Evolutionary conservation across 75 land plant genomes (phyloP), one percentile per base, ranked within the genome.

Genomic region (Cunninghamia lanceolata): DNA sequence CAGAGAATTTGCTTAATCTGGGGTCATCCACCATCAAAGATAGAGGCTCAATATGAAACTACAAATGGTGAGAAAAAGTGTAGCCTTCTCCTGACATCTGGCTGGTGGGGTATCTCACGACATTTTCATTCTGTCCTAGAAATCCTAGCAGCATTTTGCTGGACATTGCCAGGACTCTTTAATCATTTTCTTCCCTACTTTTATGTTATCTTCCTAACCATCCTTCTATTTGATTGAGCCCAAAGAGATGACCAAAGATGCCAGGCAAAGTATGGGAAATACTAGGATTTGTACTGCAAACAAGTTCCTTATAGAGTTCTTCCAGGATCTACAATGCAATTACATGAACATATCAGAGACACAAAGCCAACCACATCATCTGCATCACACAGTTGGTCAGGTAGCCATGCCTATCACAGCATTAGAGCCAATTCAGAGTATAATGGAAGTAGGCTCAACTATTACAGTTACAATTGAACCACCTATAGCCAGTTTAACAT

Each of bases 41-140:
- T 97, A 84, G 94, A 89, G 32, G 96, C 97, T 73, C 56, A n/a
- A n/a, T n/a, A n/a, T n/a, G n/a, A n/a, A n/a, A n/a, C n/a, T n/a
- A n/a, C n/a, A n/a, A n/a, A n/a, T 52, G 99, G 99, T 50, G 99
- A 97, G 92, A 96, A 90, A 70, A 97, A 95, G 88, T 82, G 92
- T 25, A 97, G 93, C 88, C 89, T 95, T 78, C 95, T 97, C 81
- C 86, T 97, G 83, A 96, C 98, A 34, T 96, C 97, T 86, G 99
- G 99, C 89, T 97, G 99, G 99, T 97, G 98, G 99, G 94, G 95
- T 36, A 56, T 96, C 70, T 87, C 99, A 84, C 96, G 99, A 77
- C 99, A 97, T 87, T 97, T 96, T 87, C 99, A 97, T 85, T 97
- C n/a, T 89, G 92, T 93, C 28, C 98, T 96, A 59, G n/a, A 97